phyloP scores from a whole-genome alignment of 805 yeast genomes.

The Yamadazyma laniorum region DNA sequence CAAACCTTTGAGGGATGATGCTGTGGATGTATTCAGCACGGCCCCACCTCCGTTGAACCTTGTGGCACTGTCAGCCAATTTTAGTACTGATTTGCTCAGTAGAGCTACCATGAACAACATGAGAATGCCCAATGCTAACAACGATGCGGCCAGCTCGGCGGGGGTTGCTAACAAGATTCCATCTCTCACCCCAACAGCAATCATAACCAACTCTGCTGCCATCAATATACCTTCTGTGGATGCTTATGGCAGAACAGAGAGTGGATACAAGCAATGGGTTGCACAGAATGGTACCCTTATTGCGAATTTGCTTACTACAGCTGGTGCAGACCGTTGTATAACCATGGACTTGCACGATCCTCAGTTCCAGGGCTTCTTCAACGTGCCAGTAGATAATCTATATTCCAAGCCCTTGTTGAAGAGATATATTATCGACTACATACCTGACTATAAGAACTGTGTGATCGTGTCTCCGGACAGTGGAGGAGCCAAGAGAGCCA shows the following conservation, averaged over 20 bases:
- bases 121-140: not conserved
- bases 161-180: slow-evolving; percentile 7
- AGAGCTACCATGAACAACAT: slow-evolving; percentile 7
- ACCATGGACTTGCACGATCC: slow-evolving; percentile 99
- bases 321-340: slow-evolving; percentile 95
- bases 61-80: not conserved
- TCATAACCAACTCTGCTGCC: slow-evolving; percentile 33
- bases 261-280: slow-evolving; percentile 91
- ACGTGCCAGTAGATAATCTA: slow-evolving; percentile 92
- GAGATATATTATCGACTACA: slow-evolving; percentile 72
- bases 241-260: slow-evolving; percentile 41
- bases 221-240: slow-evolving; percentile 34
- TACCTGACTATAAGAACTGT: slow-evolving; percentile 78
- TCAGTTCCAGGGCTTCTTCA: slow-evolving; percentile 96
- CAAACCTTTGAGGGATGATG: slow-evolving; percentile 31
- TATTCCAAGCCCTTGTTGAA: slow-evolving; percentile 86
- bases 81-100: slow-evolving; percentile 5
- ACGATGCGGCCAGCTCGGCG: not conserved
- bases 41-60: slow-evolving; percentile 14
- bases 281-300: slow-evolving; percentile 92
- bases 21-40: slow-evolving; percentile 9
- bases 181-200: slow-evolving; percentile 21
- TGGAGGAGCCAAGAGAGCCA: slow-evolving; percentile 98
- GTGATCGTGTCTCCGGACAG: slow-evolving; percentile 97
- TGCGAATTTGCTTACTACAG: slow-evolving; percentile 81